These are phyloP conservation scores for Pycnococcus provasolii DNA, from an alignment of 139 green algal genomes.

Conservation along the genomic window DNA sequence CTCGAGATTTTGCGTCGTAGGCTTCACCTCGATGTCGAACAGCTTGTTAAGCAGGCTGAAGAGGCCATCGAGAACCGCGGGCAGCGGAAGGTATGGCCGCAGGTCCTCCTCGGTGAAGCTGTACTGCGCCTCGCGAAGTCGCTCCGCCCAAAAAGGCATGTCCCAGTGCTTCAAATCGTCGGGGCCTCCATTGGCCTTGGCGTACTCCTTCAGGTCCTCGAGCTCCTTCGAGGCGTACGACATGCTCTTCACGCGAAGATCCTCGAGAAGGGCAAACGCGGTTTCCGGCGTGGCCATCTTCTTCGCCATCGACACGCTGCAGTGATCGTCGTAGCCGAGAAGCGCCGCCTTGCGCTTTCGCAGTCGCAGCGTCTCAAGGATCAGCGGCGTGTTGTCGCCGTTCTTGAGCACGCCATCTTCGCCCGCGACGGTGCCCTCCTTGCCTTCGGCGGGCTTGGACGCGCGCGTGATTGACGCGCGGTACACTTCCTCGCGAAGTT, in stretches of 20 bases:
- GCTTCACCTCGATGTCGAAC: slow-evolving; percentile 73
- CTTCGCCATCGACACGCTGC: slow-evolving; percentile 31
- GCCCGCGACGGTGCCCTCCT: background rate
- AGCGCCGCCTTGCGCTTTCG: slow-evolving; percentile 75
- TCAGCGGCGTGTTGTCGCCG: slow-evolving; percentile 79
- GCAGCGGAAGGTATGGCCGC: slow-evolving; percentile 86
- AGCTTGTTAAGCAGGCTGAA: slow-evolving; percentile 74
- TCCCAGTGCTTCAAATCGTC: slow-evolving; percentile 67
- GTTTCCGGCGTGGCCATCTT: slow-evolving; percentile 42
- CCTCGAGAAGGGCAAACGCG: slow-evolving; percentile 77
- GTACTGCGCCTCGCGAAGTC: slow-evolving; percentile 48
- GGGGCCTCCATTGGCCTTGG: slow-evolving; percentile 27
- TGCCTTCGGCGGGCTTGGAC: slow-evolving; percentile 10
- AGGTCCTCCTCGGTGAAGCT: slow-evolving; percentile 84
- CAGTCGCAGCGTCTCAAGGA: slow-evolving; percentile 68
- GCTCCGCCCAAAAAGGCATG: slow-evolving; percentile 78
- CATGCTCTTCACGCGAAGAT: slow-evolving; percentile 50
- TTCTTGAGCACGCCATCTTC: background rate
- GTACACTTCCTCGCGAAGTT: slow-evolving; percentile 90
- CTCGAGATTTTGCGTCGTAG: slow-evolving; percentile 61
- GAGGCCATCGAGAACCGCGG: slow-evolving; percentile 75
- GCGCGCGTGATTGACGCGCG: slow-evolving; percentile 72
- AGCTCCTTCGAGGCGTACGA: slow-evolving; percentile 52
- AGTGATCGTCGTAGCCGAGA: slow-evolving; percentile 75
- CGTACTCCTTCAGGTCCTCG: slow-evolving; percentile 54